Conservation (phyloP, 306 rosid genomes). For the Comarum palustre region DNA sequence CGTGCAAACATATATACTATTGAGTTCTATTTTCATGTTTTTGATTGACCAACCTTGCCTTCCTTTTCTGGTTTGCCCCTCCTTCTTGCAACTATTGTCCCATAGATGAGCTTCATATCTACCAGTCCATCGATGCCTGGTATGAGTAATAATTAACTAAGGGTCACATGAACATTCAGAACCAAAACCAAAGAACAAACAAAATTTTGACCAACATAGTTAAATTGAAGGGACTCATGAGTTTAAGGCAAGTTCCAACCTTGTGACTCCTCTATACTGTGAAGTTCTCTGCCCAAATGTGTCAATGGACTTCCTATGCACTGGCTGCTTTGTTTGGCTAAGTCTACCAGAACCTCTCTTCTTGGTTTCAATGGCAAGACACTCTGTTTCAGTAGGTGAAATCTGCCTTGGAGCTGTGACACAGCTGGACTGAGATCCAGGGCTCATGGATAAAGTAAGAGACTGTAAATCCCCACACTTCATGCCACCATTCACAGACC, state of each 20-base stretch:
- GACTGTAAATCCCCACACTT: constrained; percentile 72
- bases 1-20: constrained; percentile 18
- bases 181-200: neutral
- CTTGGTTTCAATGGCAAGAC: constrained; percentile 52
- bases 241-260: constrained; percentile 30
- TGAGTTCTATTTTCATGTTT: constrained; percentile 3
- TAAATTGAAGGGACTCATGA: neutral
- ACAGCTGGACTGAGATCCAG: constrained; percentile 96
- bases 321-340: constrained; percentile 65
- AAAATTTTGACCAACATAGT: neutral
- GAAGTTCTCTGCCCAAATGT: constrained; percentile 98
- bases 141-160: neutral
- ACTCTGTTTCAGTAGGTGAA: constrained; percentile 54
- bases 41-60: constrained; percentile 69
- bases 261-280: constrained; percentile 92
- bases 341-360: constrained; percentile 64
- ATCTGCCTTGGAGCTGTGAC: constrained; percentile 65
- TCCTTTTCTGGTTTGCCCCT: constrained; percentile 98
- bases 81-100: constrained; percentile 98
- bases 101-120: constrained; percentile 98
- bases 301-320: constrained; percentile 88
- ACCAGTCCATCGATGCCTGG: constrained; percentile 98
- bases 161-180: neutral
- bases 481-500: constrained; percentile 34
- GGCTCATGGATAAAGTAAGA: constrained; percentile 77